Base-by-base conservation (phyloP, 1,284 basidiomycete species). In the Vanrija humicola region DNA sequence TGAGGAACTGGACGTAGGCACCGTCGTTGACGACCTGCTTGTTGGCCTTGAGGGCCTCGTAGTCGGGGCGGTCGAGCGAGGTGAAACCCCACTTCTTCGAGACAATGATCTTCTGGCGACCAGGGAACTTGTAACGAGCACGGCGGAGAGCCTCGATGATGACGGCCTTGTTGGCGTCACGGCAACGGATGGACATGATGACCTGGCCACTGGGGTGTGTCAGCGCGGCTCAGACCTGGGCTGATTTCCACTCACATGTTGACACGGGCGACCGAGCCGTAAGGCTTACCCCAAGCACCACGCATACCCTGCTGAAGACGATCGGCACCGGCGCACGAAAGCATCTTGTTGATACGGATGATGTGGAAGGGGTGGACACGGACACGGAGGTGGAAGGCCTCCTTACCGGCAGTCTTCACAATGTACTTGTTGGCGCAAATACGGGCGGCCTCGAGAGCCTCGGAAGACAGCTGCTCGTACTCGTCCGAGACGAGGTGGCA, bases 371-470 rank as follows among this genome's bases (percentile, higher is more conserved):
- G 95, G 82, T 98, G 95, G 56, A 92, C 92, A 64, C 94, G 89
- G 68, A 98, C 92, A 72, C 95, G 86, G 77, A 98, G 79, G 80
- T 98, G 95, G 93, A 98, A 98, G 19, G 94, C 90, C 74, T 98
- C 95, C 82, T 98, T 98, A 76, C 95, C 95, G 50, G 90, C 86
- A 23, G 89, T 93, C 86, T 98, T 98, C 74, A 92, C 95, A 67
- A 98, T 88, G 80, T 98, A 98, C 82, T 98, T 98, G 90, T 98
- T 98, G 79, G 92, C 92, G 76, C 94, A 97, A 70, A 98, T 98
- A 81, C 94, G 94, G 55, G 94, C 94, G 44, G 95, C 95, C 81
- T 98, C 95, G 59, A 98, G 87, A 50, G 94, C 94, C 79, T 98
- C 95, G 47, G 86, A 89, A 38, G 91, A 95, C 55, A 98, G 84